Evolutionary conservation across 2,329 filamentous ascomycete species (phyloP), one percentile per base, ranked within the genome.

Genomic region (Cercospora brassicicola): DNA sequence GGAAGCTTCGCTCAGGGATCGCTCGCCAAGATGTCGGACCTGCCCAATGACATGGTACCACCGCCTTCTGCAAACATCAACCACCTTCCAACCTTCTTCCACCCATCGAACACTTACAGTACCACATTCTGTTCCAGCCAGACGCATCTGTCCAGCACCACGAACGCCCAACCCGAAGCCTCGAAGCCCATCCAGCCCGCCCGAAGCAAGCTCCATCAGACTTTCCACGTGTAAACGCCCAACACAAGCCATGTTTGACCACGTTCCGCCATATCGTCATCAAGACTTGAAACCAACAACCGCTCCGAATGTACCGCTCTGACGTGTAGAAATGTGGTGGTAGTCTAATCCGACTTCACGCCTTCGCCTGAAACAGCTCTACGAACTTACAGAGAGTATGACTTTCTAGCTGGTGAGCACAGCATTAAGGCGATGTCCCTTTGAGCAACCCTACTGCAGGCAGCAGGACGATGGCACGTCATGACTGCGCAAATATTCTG

Each of bases 161-260:
- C 20, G 18, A 26, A 51, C 45, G 53, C 53, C 57, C 28, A 18
- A 31, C 15, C 57, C 57, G 31, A 60, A 36, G 57, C 36, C 55
- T 57, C 26, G 13, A 31, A 30, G 53, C 53, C 53, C 30, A 2
- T 8, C 26, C 7, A 57, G 30, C 6, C 20, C 26, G 26, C 23
- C 26, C 23, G 15, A 57, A 57, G 45, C 45, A 39, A 60, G 31
- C 57, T 60, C 6, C 18, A 36, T 26, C 57, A 26, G 36, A 36
- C 31, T 45, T 36, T 57, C 53, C 53, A 57, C 53, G 10, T 8
- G 11, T 13, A 23, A 57, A 64, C 62, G 31, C 15, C 31, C 26
- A 30, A 18, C 31, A 42, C 9, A 64, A 64, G 62, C 62, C 62
- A 64, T 64, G 62, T 64, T 64, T 64, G 48, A 64, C 48, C 28